Conservation (phyloP, 1,284 basidiomycete species). For the Marasmius fiardii region DNA sequence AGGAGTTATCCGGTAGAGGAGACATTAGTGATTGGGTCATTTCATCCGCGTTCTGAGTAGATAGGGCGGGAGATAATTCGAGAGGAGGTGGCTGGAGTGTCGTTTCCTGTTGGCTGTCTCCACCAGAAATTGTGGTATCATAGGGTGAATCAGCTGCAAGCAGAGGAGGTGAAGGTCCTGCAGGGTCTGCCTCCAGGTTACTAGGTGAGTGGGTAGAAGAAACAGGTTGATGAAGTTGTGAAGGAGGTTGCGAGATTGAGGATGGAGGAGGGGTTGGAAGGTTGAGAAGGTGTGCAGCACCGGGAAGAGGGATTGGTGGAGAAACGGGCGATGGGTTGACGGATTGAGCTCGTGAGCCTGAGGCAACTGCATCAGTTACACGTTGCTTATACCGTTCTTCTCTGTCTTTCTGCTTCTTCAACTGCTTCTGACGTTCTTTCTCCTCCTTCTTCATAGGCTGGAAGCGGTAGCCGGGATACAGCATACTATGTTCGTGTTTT, state of each 20-base stretch:
- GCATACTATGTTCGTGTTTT: slow-evolving; percentile 62
- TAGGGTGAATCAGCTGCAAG: slow-evolving; percentile 36
- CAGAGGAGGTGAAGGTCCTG: slow-evolving; percentile 41
- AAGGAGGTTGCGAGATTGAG: neutral
- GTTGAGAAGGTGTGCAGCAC: neutral
- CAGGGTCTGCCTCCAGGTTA: slow-evolving; percentile 18
- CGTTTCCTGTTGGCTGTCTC: neutral
- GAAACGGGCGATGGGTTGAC: neutral
- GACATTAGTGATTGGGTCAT: too few species aligned
- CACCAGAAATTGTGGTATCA: slow-evolving; percentile 12
- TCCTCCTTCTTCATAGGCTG: slow-evolving; percentile 66
- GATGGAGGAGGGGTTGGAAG: neutral
- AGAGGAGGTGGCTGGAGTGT: neutral
- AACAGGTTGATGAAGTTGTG: slow-evolving; percentile 11
- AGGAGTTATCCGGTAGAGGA: too few species aligned
- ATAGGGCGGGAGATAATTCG: neutral
- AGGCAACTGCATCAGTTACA: slow-evolving; percentile 12
- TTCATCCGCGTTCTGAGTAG: neutral
- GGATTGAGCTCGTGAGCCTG: slow-evolving; percentile 1
- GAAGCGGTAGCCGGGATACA: slow-evolving; percentile 75
- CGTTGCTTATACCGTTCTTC: slow-evolving; percentile 26
- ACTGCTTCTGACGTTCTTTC: slow-evolving; percentile 47
- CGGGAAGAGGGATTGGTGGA: neutral
- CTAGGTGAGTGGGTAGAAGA: slow-evolving; percentile 24
- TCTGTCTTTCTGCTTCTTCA: slow-evolving; percentile 42